A percentile compares a stretch with the other conserved stretches of the same genome.
Conservation (phyloP, 257 asterid species). For the Dorcoceras hygrometricum region DNA sequence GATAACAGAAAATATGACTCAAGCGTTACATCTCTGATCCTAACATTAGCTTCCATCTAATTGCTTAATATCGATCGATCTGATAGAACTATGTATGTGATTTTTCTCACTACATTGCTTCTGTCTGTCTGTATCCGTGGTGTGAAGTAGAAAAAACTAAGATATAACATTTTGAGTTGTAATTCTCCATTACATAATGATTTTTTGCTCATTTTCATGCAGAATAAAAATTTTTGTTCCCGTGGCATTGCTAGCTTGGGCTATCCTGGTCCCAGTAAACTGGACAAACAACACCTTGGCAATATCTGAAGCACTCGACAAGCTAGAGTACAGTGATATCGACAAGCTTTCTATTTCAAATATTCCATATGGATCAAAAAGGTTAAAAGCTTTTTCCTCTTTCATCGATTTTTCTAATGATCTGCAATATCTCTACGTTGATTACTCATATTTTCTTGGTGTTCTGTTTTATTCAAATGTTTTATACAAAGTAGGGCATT, state of each 20-base stretch:
- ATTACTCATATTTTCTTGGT: background rate
- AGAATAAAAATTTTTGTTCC: conserved; percentile 94
- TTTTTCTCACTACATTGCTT: conserved; percentile 12
- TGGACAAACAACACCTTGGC: conserved; percentile 81
- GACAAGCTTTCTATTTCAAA: conserved; percentile 95
- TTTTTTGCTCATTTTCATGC: conserved; percentile 28
- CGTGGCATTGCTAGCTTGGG: conserved; percentile 65
- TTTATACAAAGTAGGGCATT: background rate
- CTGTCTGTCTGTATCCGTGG: background rate
- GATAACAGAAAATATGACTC: background rate
- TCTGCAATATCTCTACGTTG: background rate
- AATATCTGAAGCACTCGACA: conserved; percentile 30
- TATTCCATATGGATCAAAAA: conserved; percentile 64
- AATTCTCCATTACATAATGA: conserved; percentile 17
- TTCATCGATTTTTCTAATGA: background rate
- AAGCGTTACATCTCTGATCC: background rate
- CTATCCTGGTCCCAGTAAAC: conserved; percentile 89
- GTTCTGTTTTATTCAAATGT: background rate
- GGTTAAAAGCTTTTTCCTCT: conserved; percentile 43
- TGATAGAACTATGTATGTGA: background rate
- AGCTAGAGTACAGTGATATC: conserved; percentile 50
- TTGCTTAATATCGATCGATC: no score
- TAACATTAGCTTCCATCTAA: background rate
- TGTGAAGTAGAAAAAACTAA: background rate
- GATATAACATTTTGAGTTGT: background rate